Evolutionary conservation across 106 monocot species (phyloP).

Genomic region (Acanthochlamys bracteata): DNA sequence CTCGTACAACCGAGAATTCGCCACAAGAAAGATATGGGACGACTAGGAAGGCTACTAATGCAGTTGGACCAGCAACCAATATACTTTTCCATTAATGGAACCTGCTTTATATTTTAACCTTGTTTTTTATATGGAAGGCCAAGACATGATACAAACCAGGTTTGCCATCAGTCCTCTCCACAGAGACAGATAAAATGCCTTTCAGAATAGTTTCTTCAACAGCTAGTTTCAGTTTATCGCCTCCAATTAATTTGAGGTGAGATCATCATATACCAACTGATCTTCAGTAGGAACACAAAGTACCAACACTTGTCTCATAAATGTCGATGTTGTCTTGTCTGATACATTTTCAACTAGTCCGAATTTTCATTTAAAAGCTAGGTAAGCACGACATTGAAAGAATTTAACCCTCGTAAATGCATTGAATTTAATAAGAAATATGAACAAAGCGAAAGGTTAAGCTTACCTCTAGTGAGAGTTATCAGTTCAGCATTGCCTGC

Average conservation of each 20-base stretch:
- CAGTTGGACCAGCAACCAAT: slow-evolving; percentile 80
- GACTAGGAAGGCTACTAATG: slow-evolving; percentile 77
- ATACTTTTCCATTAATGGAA: slow-evolving; percentile 26
- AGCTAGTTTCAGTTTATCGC: background rate
- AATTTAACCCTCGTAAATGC: background rate
- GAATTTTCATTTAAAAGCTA: background rate
- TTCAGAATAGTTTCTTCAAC: background rate
- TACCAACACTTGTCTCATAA: background rate
- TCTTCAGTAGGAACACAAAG: background rate
- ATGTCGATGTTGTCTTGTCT: background rate
- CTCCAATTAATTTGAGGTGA: background rate
- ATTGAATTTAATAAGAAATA: too few relatives aligned
- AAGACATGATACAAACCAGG: slow-evolving; percentile 67
- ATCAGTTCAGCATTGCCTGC: too few relatives aligned
- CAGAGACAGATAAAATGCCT: background rate
- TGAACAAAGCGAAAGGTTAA: too few relatives aligned
- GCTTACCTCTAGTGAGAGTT: too few relatives aligned
- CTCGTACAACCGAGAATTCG: slow-evolving; percentile 63
- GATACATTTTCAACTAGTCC: background rate
- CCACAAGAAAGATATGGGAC: slow-evolving; percentile 84
- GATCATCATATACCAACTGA: background rate
- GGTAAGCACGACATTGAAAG: background rate
- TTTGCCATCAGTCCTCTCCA: slow-evolving; percentile 36
- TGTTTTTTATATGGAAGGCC: slow-evolving; percentile 23
- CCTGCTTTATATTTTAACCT: slow-evolving; percentile 18